Percentiles rank a stretch among this genome's conserved stretches.
Conservation (phyloP, 2,329 filamentous ascomycete genomes). For the Cladorrhinum sp. region DNA sequence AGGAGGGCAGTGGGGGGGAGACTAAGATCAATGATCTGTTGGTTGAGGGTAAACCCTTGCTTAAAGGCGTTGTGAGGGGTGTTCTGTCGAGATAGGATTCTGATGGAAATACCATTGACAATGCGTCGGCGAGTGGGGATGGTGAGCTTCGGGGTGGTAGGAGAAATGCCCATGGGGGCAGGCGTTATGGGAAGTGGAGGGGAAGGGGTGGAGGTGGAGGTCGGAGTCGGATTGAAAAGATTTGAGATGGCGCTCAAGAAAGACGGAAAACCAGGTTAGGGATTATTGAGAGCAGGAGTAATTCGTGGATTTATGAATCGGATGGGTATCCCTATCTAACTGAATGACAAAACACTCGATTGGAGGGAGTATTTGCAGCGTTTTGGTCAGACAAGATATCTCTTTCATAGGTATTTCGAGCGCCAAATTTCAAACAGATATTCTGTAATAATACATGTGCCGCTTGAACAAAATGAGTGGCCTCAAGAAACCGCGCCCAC, state of each 20-base stretch:
- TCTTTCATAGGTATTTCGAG: not conserved
- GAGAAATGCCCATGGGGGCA: not conserved
- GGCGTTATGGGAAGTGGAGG: not conserved
- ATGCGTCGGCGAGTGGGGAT: not conserved
- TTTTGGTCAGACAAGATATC: not conserved
- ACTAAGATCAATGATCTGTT: constrained; percentile 47
- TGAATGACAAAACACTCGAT: not conserved
- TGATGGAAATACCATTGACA: not conserved
- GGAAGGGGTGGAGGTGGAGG: constrained; percentile 1
- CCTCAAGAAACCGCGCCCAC: no score
- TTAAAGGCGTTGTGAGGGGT: constrained; percentile 48
- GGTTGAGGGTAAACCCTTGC: constrained; percentile 46
- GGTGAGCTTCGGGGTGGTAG: not conserved
- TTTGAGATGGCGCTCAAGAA: not conserved
- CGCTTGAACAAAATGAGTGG: no score
- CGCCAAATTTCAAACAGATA: not conserved
- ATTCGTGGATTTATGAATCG: no score
- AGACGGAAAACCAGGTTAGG: not conserved
- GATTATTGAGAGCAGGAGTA: no score
- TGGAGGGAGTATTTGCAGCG: not conserved
- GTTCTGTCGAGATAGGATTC: constrained; percentile 47
- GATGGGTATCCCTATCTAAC: no score
- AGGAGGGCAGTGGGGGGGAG: constrained; percentile 45
- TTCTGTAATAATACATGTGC: not conserved
- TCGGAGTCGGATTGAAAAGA: not conserved